Conservation (phyloP, 176 grass and related monocot genomes). For the Oryza glumipatula region DNA sequence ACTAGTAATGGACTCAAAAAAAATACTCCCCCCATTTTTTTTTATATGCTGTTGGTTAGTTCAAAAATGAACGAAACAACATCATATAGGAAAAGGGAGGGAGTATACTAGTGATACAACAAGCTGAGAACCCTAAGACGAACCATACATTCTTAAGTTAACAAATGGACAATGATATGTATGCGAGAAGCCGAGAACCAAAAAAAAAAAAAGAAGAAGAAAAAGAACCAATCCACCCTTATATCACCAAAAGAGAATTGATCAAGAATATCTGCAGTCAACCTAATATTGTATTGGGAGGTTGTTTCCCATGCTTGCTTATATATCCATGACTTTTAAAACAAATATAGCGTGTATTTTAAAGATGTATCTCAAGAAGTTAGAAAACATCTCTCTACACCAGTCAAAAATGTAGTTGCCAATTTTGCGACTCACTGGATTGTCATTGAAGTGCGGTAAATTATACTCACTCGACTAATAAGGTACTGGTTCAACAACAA, state of each 20-base stretch:
- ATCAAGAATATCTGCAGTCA: not conserved
- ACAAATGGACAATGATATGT: not conserved
- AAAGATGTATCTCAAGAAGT: not conserved
- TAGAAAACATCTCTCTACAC: not conserved
- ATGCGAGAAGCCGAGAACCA: not conserved
- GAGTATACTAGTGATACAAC: not conserved
- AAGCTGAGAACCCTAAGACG: not conserved
- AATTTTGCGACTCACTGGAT: not conserved
- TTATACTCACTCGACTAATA: not conserved
- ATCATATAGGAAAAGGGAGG: too few relatives aligned
- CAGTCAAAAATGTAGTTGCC: not conserved
- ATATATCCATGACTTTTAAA: conserved; percentile 7
- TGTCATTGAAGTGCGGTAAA: not conserved
- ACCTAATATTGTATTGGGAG: conserved; percentile 12
- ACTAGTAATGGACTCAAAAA: too few relatives aligned
- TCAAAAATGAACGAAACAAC: too few relatives aligned
- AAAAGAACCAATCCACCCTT: conserved; percentile 11
- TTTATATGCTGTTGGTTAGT: too few relatives aligned
- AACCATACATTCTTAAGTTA: not conserved
- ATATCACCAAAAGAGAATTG: not conserved
- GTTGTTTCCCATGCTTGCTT: conserved; percentile 13
- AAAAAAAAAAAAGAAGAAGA: not conserved
- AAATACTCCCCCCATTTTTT: too few relatives aligned
- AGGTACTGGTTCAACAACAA: conserved; percentile 16
- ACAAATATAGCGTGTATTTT: not conserved